A percentile compares a stretch with the other conserved stretches of the same genome.
Evolutionary conservation across 148 eudicot species (phyloP).

Genomic region (Chenopodium formosanum): DNA sequence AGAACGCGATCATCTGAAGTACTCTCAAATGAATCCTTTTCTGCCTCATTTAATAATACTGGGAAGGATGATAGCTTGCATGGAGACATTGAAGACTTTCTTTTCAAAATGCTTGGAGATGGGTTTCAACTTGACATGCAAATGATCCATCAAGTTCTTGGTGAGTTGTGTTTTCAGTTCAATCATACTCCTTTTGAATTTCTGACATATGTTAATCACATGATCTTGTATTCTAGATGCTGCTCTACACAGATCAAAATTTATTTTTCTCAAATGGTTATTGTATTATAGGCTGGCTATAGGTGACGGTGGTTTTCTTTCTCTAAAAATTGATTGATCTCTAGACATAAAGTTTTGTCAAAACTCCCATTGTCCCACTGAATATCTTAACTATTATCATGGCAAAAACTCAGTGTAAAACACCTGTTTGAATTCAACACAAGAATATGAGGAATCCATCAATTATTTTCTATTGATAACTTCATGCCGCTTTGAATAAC

Average conservation of each 20-base stretch:
- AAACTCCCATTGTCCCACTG: background rate
- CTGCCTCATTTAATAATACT: slow-evolving; percentile 5
- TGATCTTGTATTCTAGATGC: background rate
- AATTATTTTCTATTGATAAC: no score
- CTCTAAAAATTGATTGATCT: background rate
- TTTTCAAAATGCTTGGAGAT: slow-evolving; percentile 72
- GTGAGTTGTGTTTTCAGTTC: slow-evolving; percentile 34
- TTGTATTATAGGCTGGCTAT: slow-evolving; percentile 1
- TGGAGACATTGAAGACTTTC: slow-evolving; percentile 52
- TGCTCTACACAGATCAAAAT: background rate
- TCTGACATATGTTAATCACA: background rate
- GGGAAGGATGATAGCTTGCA: slow-evolving; percentile 31
- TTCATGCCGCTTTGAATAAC: background rate
- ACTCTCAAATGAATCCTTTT: background rate
- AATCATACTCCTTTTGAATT: background rate
- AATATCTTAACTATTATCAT: background rate
- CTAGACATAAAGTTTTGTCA: background rate
- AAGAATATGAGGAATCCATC: background rate
- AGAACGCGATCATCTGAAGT: background rate
- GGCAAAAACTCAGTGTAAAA: background rate
- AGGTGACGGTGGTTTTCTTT: background rate
- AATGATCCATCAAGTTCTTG: slow-evolving; percentile 62
- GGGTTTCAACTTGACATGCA: slow-evolving; percentile 60
- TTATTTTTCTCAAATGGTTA: background rate
- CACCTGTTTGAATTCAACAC: background rate